Evolutionary conservation across 495 filamentous ascomycete species (phyloP).

Genomic region (Xanthoparmelia taractica): DNA sequence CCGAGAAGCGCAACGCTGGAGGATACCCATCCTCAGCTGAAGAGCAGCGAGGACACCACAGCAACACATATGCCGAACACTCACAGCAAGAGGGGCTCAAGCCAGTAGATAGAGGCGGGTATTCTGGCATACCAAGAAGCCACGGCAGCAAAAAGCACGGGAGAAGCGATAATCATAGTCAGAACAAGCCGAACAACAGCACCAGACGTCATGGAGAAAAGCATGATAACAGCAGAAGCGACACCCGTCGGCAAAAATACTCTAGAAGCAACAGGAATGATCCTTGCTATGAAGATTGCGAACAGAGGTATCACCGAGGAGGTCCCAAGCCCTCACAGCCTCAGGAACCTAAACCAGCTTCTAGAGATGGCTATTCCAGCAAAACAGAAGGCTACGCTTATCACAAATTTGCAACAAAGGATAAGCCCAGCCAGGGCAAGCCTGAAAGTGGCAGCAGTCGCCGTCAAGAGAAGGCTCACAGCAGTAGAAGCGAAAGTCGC

Average conservation of each 20-base stretch:
- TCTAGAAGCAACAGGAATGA: not conserved
- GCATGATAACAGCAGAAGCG: too few relatives aligned
- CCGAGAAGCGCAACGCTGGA: not conserved
- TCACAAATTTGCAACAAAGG: not conserved
- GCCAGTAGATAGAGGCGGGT: not conserved
- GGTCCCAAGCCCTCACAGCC: not conserved
- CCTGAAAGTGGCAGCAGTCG: not conserved
- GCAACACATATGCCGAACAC: not conserved
- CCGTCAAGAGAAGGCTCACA: not conserved
- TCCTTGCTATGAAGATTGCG: not conserved
- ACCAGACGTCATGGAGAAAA: not conserved
- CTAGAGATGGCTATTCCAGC: not conserved
- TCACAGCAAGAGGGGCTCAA: not conserved
- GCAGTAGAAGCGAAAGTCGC: not conserved
- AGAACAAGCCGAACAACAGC: not conserved
- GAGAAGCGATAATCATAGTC: not conserved
- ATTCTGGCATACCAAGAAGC: not conserved
- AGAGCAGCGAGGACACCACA: not conserved
- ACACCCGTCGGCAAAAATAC: not conserved
- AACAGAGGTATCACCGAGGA: not conserved
- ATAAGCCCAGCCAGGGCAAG: not conserved
- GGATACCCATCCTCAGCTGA: not conserved
- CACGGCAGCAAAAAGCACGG: not conserved
- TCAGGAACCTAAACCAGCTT: not conserved
- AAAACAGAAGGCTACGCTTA: not conserved